phyloP scores from a whole-genome alignment of 139 green algal species.

The Gonium pectorale region DNA sequence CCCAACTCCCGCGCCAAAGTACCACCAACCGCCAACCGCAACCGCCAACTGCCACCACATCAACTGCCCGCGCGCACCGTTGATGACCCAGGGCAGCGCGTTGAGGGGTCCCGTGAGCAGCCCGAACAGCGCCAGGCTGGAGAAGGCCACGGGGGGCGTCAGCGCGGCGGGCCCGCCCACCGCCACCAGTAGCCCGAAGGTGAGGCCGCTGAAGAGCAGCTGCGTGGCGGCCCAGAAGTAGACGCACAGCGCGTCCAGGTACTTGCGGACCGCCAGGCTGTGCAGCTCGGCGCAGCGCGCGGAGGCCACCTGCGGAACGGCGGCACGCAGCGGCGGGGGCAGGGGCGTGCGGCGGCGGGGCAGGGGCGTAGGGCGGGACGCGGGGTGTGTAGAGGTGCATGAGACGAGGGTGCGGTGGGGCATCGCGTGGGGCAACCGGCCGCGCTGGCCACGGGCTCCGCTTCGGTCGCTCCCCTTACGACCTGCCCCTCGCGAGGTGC shows the following conservation, averaged over 20 bases:
- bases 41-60: no score
- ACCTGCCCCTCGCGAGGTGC: no score
- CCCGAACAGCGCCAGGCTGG: slow-evolving; percentile 89
- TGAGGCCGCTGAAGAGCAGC: slow-evolving; percentile 79
- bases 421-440: no score
- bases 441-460: no score
- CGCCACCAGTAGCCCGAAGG: slow-evolving; percentile 75
- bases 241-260: slow-evolving; percentile 93
- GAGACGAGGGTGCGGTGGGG: no score
- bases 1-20: no score
- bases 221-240: slow-evolving; percentile 90
- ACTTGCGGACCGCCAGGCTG: slow-evolving; percentile 82
- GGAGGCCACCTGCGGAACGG: slow-evolving; percentile 8
- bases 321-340: no score
- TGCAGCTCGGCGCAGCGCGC: slow-evolving; percentile 64
- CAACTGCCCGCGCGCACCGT: slow-evolving; percentile 58
- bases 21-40: no score
- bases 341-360: background rate
- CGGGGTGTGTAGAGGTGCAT: no score
- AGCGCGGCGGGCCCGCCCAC: slow-evolving; percentile 67
- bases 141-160: slow-evolving; percentile 78
- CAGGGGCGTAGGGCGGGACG: no score
- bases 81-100: slow-evolving; percentile 90
- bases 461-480: no score
- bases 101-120: slow-evolving; percentile 90